These are phyloP conservation scores for Sclerotinia nivalis DNA, from an alignment of 2,329 filamentous ascomycete species.

Conservation along the genomic window DNA sequence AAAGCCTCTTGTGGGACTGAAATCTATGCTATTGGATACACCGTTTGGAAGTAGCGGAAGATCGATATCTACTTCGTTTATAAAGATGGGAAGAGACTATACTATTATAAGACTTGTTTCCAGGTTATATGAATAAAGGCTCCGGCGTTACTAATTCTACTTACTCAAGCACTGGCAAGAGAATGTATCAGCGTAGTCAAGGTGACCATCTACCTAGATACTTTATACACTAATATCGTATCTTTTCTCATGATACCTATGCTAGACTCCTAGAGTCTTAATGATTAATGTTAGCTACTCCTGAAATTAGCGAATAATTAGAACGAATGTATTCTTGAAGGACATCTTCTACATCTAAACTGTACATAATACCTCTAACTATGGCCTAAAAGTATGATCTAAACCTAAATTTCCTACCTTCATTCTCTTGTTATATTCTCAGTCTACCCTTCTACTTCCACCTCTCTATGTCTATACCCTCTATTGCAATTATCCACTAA, in stretches of 20 bases:
- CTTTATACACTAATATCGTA: no score
- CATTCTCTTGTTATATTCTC: no score
- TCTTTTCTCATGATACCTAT: neutral
- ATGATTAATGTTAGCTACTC: neutral
- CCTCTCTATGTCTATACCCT: neutral
- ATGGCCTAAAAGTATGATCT: neutral
- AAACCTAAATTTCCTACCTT: neutral
- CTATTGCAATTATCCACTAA: no score
- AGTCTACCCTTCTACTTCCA: no score
- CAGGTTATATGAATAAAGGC: no score
- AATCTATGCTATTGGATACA: neutral
- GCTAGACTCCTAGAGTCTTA: neutral
- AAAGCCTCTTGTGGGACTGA: no score
- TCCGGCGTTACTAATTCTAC: no score
- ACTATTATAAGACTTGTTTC: neutral
- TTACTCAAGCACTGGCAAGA: no score
- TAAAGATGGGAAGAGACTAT: neutral
- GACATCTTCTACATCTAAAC: neutral
- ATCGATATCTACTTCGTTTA: neutral
- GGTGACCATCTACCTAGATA: no score
- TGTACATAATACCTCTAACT: neutral
- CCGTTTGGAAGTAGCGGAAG: neutral
- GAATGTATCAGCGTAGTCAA: no score
- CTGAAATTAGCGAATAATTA: neutral
- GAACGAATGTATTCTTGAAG: neutral